These are phyloP conservation scores for Strobilomyces dryophilus DNA, from an alignment of 768 basidiomycete species.

Conservation along the genomic window DNA sequence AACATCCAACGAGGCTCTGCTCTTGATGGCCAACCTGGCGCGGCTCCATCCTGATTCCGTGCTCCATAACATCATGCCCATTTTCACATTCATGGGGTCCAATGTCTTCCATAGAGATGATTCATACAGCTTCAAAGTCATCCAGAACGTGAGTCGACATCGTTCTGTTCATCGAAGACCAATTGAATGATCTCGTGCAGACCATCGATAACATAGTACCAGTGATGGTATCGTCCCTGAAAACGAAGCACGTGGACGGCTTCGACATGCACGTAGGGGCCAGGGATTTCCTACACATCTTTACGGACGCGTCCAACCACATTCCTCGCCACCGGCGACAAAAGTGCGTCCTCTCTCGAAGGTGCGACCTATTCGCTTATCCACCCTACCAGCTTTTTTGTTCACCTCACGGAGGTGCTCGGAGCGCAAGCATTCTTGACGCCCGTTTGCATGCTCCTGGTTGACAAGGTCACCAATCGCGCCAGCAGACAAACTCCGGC, in stretches of 20 bases:
- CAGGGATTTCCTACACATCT: conserved; percentile 81
- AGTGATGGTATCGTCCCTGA: conserved; percentile 82
- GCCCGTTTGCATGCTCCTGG: conserved; percentile 77
- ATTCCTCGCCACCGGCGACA: conserved; percentile 91
- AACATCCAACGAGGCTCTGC: conserved; percentile 87
- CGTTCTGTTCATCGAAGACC: not conserved
- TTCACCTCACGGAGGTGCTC: conserved; percentile 79
- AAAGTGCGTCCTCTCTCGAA: conserved; percentile 49
- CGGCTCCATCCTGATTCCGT: conserved; percentile 86
- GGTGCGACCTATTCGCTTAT: conserved; percentile 2
- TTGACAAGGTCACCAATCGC: conserved; percentile 72
- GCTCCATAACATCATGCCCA: conserved; percentile 92
- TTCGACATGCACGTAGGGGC: conserved; percentile 66
- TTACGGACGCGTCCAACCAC: conserved; percentile 89
- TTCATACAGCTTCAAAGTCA: conserved; percentile 90
- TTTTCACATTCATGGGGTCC: conserved; percentile 99
- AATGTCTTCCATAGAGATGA: conserved; percentile 97
- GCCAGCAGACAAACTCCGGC: conserved; percentile 57
- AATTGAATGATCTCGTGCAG: conserved; percentile 35
- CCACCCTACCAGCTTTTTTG: conserved; percentile 64
- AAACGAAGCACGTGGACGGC: conserved; percentile 46
- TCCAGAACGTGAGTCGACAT: conserved; percentile 66
- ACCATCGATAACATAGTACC: conserved; percentile 94
- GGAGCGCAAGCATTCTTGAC: conserved; percentile 78
- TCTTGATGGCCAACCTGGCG: conserved; percentile 82